A percentile compares a stretch with the other conserved stretches of the same genome.
Evolutionary conservation across 2,329 filamentous ascomycete species (phyloP).

Genomic region (Coniochaeta hoffmannii): DNA sequence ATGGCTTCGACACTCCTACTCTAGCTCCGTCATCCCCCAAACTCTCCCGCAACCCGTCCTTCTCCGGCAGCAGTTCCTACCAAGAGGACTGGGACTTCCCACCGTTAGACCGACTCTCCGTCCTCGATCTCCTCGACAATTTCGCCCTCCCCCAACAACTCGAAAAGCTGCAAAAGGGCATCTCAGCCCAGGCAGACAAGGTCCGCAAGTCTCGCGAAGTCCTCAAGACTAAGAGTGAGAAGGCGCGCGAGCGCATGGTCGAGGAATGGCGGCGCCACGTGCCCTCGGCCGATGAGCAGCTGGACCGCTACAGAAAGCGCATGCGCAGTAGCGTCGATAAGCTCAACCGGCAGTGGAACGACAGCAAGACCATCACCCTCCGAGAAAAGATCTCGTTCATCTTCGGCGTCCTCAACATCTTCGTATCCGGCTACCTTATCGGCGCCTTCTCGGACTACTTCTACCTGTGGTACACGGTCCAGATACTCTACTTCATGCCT

Average conservation of each 20-base stretch:
- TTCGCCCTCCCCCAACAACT: constrained; percentile 83
- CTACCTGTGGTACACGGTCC: constrained; percentile 84
- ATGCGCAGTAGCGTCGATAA: constrained; percentile 89
- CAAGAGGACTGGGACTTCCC: constrained; percentile 89
- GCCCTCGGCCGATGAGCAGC: constrained; percentile 82
- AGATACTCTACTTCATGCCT: constrained; percentile 93
- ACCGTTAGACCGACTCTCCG: constrained; percentile 79
- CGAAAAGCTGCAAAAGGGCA: constrained; percentile 78
- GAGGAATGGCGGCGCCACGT: constrained; percentile 87
- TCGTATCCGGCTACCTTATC: constrained; percentile 90
- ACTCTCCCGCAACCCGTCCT: constrained; percentile 71
- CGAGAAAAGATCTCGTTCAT: constrained; percentile 97
- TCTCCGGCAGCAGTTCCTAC: constrained; percentile 77
- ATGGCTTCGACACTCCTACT: constrained; percentile 41
- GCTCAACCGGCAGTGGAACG: constrained; percentile 77
- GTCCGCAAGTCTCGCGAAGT: constrained; percentile 77
- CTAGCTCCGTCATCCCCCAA: constrained; percentile 36
- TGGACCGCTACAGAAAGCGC: constrained; percentile 80
- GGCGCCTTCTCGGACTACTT: constrained; percentile 80
- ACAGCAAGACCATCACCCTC: constrained; percentile 78
- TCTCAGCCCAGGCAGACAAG: constrained; percentile 77
- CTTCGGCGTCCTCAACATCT: constrained; percentile 92
- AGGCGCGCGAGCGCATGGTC: constrained; percentile 81
- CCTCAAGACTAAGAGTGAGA: constrained; percentile 65
- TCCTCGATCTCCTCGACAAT: constrained; percentile 93